These are phyloP conservation scores for Rhizoclosmatium globosum DNA, from an alignment of 192 early-diverging fungal species.

Conservation along the genomic window DNA sequence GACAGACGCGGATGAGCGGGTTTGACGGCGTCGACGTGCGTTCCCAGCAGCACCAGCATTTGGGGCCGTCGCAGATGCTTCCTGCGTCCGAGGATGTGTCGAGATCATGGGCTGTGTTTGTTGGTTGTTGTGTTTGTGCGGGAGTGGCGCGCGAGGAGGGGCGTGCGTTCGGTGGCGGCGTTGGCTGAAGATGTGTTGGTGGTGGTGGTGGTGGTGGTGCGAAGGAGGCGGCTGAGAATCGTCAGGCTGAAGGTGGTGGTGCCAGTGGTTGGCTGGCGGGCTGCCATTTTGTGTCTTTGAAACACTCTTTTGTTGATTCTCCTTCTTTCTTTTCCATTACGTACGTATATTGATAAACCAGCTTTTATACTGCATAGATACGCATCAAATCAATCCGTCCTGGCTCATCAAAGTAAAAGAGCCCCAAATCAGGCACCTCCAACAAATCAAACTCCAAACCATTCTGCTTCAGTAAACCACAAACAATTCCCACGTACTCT, in stretches of 20 bases:
- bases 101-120: too few relatives aligned
- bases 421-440: not conserved
- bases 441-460: not conserved
- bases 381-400: conserved; percentile 13
- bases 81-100: not conserved
- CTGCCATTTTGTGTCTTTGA: too few relatives aligned
- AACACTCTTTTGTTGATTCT: not conserved
- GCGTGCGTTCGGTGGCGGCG: too few relatives aligned
- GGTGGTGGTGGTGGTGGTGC: too few relatives aligned
- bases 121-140: too few relatives aligned
- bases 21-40: conserved; percentile 10
- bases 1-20: conserved; percentile 38
- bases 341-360: too few relatives aligned
- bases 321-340: not conserved
- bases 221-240: too few relatives aligned
- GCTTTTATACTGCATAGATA: not conserved
- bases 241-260: too few relatives aligned
- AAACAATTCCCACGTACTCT: conserved; percentile 29
- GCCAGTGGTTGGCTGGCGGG: too few relatives aligned
- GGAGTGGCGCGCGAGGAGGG: too few relatives aligned
- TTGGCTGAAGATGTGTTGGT: too few relatives aligned
- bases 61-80: not conserved
- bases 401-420: conserved; percentile 28
- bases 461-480: not conserved
- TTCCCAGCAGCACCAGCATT: conserved; percentile 45